Evolutionary conservation across 495 filamentous ascomycete genomes (phyloP).

Genomic region (Tricharina praecox): DNA sequence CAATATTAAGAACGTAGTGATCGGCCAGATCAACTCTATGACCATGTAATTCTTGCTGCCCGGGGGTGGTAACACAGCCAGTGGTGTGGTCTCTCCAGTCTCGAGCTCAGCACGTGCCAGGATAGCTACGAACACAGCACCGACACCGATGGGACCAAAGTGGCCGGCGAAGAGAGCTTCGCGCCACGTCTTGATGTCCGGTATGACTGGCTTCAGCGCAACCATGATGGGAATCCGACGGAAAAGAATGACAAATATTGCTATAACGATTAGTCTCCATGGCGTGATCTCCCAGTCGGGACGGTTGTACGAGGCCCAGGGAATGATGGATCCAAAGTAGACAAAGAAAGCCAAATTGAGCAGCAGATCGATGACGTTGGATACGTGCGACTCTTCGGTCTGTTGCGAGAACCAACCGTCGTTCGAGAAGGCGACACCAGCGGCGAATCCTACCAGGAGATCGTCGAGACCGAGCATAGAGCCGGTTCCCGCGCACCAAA

Average conservation of each 20-base stretch:
- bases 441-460: constrained; percentile 86
- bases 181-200: constrained; percentile 95
- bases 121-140: constrained; percentile 90
- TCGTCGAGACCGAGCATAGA: constrained; percentile 88
- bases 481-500: constrained; percentile 92
- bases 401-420: constrained; percentile 98
- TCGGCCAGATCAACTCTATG: constrained; percentile 80
- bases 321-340: constrained; percentile 91
- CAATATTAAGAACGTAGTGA: constrained; percentile 86
- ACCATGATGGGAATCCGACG: constrained; percentile 95
- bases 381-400: constrained; percentile 95
- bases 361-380: constrained; percentile 95
- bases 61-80: constrained; percentile 39
- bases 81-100: constrained; percentile 50
- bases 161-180: constrained; percentile 96
- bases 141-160: constrained; percentile 95
- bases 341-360: constrained; percentile 97
- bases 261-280: constrained; percentile 80
- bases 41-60: constrained; percentile 45
- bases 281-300: constrained; percentile 52
- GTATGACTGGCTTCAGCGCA: constrained; percentile 76
- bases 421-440: constrained; percentile 93
- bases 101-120: constrained; percentile 81
- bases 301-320: constrained; percentile 75
- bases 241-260: constrained; percentile 85